Evolutionary conservation across 805 yeast species (phyloP), one percentile per base, ranked within the genome.

Genomic region (Sugiyamaella marilandica): DNA sequence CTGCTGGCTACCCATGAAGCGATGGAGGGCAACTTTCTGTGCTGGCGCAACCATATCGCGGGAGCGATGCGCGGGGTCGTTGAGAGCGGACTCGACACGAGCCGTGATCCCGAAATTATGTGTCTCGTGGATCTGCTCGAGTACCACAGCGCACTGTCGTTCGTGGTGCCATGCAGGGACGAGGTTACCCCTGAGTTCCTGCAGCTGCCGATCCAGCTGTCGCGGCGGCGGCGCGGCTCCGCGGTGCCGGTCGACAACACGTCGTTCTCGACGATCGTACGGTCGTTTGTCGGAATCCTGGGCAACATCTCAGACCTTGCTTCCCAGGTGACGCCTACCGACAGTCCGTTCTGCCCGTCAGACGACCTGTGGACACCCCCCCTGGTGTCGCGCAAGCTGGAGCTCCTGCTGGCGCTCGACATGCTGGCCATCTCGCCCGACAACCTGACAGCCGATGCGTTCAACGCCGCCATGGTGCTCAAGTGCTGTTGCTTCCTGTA

Each of bases 1-100:
- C 44, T 55, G 5, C 50, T 57, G 31, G 61, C 59, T 5, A 51
- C 55, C 11, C 50, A 35, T 9, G 57, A 53, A 21, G 57, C 56
- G 5, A 19, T 41, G 18, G 52, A 50, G 14, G 47, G 53, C 13
- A 54, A 55, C 35, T 56, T 29, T 44, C 45, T 32, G 16, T 45
- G 29, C 19, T 57, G 61, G 61, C 29, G 52, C 24, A 44, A 47
- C 29, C 61, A 57, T 50, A 45, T 57, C 31, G 31, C 29, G 10
- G 59, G 59, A 4, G 59, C 60, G 16, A 34, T 51, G 3, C 16
- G 41, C 11, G 57, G 54, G 5, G 45, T 49, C 33, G 18, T 29
- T 2, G 48, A 46, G 10, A 26, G 44, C 41, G 26, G 44, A 9
- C 35, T 48, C 29, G 36, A 43, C 13, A 36, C 33, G n/a, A 36